A percentile compares a stretch with the other conserved stretches of the same genome.
These are phyloP conservation scores for Stephanodiscus minutulus DNA, from an alignment of 108 stramenopile genomes.

Conservation along the genomic window DNA sequence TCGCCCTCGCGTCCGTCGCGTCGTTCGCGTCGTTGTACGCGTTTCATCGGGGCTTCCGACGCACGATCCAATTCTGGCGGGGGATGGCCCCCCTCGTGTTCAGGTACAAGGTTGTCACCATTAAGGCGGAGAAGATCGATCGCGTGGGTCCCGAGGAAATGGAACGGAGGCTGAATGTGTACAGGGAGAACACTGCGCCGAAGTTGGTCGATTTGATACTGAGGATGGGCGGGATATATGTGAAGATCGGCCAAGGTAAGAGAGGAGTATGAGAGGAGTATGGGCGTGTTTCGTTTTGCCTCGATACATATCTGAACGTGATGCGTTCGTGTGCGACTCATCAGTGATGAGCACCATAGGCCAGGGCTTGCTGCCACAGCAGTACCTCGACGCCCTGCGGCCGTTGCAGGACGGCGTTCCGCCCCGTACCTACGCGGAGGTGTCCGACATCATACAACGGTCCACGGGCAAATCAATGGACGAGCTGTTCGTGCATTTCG, in stretches of 20 bases:
- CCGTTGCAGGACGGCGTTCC: constrained; percentile 84
- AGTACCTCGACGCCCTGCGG: constrained; percentile 62
- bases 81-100: constrained; percentile 38
- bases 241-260: constrained; percentile 67
- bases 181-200: constrained; percentile 29
- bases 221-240: constrained; percentile 70
- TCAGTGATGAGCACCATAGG: constrained; percentile 41
- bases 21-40: constrained; percentile 39
- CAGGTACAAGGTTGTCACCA: constrained; percentile 27
- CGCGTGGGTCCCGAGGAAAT: constrained; percentile 29
- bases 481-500: constrained; percentile 66
- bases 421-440: constrained; percentile 53
- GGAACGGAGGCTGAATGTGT: constrained; percentile 32
- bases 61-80: constrained; percentile 50
- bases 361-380: constrained; percentile 46
- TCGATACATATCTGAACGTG: background rate
- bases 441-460: constrained; percentile 67
- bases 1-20: constrained; percentile 7
- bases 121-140: constrained; percentile 31
- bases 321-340: background rate
- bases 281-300: background rate
- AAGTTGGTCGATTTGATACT: constrained; percentile 53
- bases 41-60: constrained; percentile 45
- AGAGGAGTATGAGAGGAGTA: background rate
- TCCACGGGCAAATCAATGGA: constrained; percentile 49